Conservation (phyloP, 2,329 filamentous ascomycete species). For the Emydomyces testavorans region DNA sequence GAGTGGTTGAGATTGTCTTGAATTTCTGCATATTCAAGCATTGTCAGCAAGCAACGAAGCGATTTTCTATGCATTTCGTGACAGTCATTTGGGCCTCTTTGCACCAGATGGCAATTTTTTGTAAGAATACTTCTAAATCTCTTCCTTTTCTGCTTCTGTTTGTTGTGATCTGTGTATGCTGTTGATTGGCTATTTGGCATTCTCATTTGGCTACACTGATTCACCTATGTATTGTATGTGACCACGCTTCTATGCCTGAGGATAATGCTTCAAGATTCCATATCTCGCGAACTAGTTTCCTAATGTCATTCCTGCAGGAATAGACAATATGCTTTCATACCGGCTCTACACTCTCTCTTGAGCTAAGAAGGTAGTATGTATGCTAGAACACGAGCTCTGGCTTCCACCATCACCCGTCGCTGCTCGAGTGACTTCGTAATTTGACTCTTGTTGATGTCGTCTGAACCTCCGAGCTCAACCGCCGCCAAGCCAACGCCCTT, state of each 20-base stretch:
- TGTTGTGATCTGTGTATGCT: constrained; percentile 1
- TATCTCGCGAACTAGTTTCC: not conserved
- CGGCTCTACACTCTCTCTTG: too few relatives aligned
- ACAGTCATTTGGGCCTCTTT: not conserved
- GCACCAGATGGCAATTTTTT: not conserved
- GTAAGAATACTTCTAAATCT: constrained; percentile 1
- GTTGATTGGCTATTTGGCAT: too few relatives aligned
- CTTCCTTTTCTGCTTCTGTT: not conserved
- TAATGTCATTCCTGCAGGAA: not conserved
- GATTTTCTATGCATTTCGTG: constrained; percentile 1
- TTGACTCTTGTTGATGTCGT: too few relatives aligned
- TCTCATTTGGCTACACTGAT: not conserved
- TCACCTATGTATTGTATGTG: constrained; percentile 6
- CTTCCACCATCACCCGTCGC: too few relatives aligned
- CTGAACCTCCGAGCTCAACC: constrained; percentile 1
- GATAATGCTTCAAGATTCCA: not conserved
- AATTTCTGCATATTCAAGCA: not conserved
- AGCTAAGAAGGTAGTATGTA: too few relatives aligned
- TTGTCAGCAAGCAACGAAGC: constrained; percentile 1
- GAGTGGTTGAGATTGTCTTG: not conserved
- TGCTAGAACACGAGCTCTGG: too few relatives aligned
- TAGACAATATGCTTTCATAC: too few relatives aligned
- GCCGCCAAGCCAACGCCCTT: constrained; percentile 2
- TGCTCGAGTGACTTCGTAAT: too few relatives aligned
- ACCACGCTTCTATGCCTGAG: not conserved